Percentiles rank a stretch among this genome's conserved stretches.
Conservation (phyloP, 495 filamentous ascomycete species). For the Podospora australis region DNA sequence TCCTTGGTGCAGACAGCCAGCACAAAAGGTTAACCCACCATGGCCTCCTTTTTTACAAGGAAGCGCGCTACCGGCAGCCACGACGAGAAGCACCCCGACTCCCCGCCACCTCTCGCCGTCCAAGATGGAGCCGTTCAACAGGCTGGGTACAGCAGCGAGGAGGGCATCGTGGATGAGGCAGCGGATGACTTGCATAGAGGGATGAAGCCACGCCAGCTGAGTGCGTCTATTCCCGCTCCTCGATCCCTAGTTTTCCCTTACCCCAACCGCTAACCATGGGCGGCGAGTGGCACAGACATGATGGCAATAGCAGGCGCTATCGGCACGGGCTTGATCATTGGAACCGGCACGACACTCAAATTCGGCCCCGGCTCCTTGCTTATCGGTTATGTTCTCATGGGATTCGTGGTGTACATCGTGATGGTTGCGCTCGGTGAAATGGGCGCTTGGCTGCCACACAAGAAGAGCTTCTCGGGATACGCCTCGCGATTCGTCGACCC, state of each 20-base stretch:
- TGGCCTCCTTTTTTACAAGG: conserved; percentile 18
- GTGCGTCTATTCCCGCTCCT: conserved; percentile 10
- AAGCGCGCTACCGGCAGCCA: conserved; percentile 1
- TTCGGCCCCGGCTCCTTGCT: conserved; percentile 58
- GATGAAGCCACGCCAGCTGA: conserved; percentile 33
- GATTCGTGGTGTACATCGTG: conserved; percentile 42
- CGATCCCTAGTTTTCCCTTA: not conserved
- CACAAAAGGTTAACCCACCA: no score
- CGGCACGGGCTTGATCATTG: conserved; percentile 47
- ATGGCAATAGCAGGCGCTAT: conserved; percentile 86
- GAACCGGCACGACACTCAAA: conserved; percentile 22
- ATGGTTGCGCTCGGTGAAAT: conserved; percentile 51
- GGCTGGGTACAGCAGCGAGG: conserved; percentile 11
- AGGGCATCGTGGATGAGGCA: conserved; percentile 16
- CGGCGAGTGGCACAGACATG: conserved; percentile 26
- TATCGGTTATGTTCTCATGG: conserved; percentile 54
- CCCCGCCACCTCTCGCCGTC: conserved; percentile 8
- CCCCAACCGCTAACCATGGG: not conserved
- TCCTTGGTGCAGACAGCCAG: no score
- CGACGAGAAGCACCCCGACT: conserved; percentile 20
- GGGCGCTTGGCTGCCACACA: conserved; percentile 61
- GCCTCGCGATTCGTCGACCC: conserved; percentile 72
- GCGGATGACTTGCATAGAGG: conserved; percentile 30
- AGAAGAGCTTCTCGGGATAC: conserved; percentile 55
- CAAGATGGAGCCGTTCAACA: conserved; percentile 4